Evolutionary conservation across 106 monocot species (phyloP).

Genomic region (Posidonia australis): DNA sequence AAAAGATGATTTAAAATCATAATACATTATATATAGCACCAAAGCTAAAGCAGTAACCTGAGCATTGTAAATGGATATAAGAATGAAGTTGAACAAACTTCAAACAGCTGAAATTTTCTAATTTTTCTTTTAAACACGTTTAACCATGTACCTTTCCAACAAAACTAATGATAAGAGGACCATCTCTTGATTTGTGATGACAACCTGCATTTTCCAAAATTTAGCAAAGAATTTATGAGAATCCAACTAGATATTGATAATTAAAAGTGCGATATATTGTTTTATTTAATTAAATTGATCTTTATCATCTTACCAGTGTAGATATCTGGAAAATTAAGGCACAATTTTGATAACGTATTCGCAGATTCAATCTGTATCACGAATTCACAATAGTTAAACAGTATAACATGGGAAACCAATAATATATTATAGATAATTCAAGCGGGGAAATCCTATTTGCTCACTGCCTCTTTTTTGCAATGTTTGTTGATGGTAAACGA

Average conservation of each 20-base stretch:
- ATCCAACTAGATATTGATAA: not conserved
- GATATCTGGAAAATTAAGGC: constrained; percentile 62
- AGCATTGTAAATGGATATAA: not conserved
- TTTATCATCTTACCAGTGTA: constrained; percentile 39
- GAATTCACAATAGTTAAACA: not conserved
- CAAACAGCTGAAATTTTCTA: not conserved
- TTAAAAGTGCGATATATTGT: not conserved
- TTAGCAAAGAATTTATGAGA: not conserved
- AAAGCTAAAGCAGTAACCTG: not conserved
- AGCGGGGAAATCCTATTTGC: no score
- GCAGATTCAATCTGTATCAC: constrained; percentile 53
- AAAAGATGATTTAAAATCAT: not conserved
- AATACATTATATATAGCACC: no score
- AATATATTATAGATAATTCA: no score
- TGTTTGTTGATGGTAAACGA: no score
- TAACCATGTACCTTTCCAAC: constrained; percentile 57
- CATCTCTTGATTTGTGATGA: constrained; percentile 56
- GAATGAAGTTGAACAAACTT: not conserved
- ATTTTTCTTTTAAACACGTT: no score
- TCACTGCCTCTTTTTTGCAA: no score
- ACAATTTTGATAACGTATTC: constrained; percentile 38
- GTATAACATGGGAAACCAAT: not conserved
- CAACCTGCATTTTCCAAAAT: constrained; percentile 41
- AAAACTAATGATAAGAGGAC: constrained; percentile 61
- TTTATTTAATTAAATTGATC: not conserved